Conservation (phyloP, 441 rosid genomes). For the Populus hybrid region DNA sequence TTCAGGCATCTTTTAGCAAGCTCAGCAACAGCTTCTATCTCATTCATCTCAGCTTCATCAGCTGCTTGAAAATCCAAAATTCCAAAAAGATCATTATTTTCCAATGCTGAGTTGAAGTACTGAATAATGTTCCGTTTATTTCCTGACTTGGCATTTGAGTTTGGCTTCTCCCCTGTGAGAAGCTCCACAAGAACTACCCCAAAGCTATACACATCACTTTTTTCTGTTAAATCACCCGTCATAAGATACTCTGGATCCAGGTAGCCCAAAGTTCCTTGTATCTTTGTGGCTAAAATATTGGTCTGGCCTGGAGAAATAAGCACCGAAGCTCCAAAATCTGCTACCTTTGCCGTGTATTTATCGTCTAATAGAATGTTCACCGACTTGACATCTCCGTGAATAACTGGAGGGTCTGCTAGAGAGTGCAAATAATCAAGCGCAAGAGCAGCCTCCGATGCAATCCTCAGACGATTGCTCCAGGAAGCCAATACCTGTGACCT, state of each 20-base stretch:
- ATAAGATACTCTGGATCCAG: not conserved
- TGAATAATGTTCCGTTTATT: constrained; percentile 18
- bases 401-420: too few species aligned
- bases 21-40: constrained; percentile 27
- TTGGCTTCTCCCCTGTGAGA: constrained; percentile 23
- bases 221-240: constrained; percentile 19
- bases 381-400: too few species aligned
- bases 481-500: too few species aligned
- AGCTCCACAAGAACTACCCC: constrained; percentile 37
- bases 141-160: not conserved
- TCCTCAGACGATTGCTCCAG: too few species aligned
- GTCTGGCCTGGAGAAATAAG: too few species aligned
- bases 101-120: constrained; percentile 17
- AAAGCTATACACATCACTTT: constrained; percentile 31
- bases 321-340: too few species aligned
- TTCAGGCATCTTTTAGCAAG: constrained; percentile 21
- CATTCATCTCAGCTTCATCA: constrained; percentile 21
- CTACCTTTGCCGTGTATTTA: too few species aligned
- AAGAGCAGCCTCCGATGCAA: too few species aligned
- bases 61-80: constrained; percentile 18
- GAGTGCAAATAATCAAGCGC: too few species aligned
- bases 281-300: too few species aligned
- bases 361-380: too few species aligned
- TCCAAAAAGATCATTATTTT: not conserved
- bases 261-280: too few species aligned